Base-by-base conservation (phyloP, 2,329 filamentous ascomycete species). In the Colletotrichum graminicola region DNA sequence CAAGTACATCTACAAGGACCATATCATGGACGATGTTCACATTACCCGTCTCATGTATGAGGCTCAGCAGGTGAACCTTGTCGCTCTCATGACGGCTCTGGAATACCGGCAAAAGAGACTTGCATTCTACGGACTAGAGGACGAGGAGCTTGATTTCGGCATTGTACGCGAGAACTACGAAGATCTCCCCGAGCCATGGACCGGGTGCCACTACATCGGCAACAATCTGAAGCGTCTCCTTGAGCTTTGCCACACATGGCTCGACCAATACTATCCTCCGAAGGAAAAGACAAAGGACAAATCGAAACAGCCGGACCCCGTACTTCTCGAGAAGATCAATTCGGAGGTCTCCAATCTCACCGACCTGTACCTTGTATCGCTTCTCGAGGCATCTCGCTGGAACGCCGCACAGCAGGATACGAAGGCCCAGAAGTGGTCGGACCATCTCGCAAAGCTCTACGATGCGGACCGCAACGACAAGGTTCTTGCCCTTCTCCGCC, bases 101-200 rank as follows among this genome's bases (percentile, higher is more conserved):
- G 85, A 88, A 1, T 98, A 97, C 80, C 91, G 96, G 51, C 84
- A 88, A 73, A 87, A 89, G 45, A 92, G 95, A 75, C 85, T 92
- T 16, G 82, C 84, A 2, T 81, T 89, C 4, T 98, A 97, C 78
- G 94, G 94, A 2, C 86, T 98, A 5, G 86, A 87, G 23, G 83
- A 88, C 21, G 92, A 94, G 74, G 83, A 88, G 62, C 80, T 96
- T 41, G 85, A 90, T 60, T 84, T 91, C 74, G 91, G 92, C 8
- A 88, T 94, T 32, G 80, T 93, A 12, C 82, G 84, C 2, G 83
- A 86, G 21, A 88, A 89, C 55, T 95, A 94, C 77, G 87, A 91
- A 26, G 89, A 87, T 14, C 85, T 98, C 11, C 89, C 92, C 0
- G 91, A 93, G 71, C 93, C 95, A 55, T 99, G 96, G 96, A 98